Base-by-base conservation (phyloP, 1,139 yeast species). In the Lodderomyces oxycetoniae region DNA sequence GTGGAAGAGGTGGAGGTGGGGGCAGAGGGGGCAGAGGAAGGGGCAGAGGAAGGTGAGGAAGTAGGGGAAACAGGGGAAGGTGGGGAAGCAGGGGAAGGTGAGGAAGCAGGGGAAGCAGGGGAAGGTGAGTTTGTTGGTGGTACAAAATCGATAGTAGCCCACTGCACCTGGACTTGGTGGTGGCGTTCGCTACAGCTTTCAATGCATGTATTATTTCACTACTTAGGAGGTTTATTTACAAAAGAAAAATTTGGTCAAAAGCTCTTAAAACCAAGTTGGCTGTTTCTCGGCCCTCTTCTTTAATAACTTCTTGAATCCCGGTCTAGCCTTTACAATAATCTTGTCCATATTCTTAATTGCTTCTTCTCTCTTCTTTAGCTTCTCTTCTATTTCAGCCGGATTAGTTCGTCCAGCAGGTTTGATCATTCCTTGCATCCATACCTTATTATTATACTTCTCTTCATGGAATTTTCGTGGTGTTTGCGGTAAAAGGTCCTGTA, bases 401-500 rank as follows among this genome's bases (percentile, higher is more conserved):
- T 88, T 77, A 59, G 80, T 84, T 48, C 79, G 80, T 34, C 87
- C 82, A 73, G 86, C 87, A 49, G 88, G 94, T 51, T 66, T 65
- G 50, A 79, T 59, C 25, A 86, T 84, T 56, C 96, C 95, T 52
- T 73, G 75, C 77, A 86, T 74, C 60, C 83, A 74, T 53, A 73
- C 74, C 68, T 81, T 84, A 43, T 72, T 66, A 31, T 71, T 66
- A 55, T 80, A 85, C 58, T 85, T 87, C 43, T 86, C 94, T 49
- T 77, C 80, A 59, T 74, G 86, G 74, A 88, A 86, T 57, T 70
- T 72, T 67, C 81, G 82, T 35, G 77, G 78, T 40, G 84, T 59
- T 22, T 80, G 76, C 13, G 97, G 98, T 53, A 91, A 67, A 41
- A 87, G 65, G 40, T 83, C 89, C 22, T 77, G 72, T 10, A 91